Percentiles rank a stretch among this genome's conserved stretches.
These are phyloP conservation scores for Phytophthora gonapodyides DNA, from an alignment of 352 stramenopile genomes.

Conservation along the genomic window DNA sequence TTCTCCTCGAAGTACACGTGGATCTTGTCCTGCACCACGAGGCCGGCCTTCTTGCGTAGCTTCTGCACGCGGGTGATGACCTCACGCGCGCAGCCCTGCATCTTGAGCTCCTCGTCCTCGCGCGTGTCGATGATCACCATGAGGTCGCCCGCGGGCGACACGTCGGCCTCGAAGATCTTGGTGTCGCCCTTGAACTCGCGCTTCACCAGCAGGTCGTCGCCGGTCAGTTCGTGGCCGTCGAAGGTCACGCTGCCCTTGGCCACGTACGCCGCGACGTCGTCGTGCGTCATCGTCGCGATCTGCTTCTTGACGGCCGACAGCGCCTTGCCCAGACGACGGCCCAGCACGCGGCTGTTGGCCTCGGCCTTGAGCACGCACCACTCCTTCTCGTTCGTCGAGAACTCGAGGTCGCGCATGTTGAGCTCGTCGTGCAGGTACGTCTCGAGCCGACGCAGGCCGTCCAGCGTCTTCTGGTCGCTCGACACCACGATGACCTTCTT, in stretches of 20 bases:
- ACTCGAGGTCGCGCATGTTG: slow-evolving; percentile 95
- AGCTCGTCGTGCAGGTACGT: slow-evolving; percentile 98
- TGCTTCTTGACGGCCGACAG: slow-evolving; percentile 92
- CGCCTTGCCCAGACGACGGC: slow-evolving; percentile 97
- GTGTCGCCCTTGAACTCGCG: slow-evolving; percentile 94
- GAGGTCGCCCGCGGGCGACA: slow-evolving; percentile 89
- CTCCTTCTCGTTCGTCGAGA: slow-evolving; percentile 89
- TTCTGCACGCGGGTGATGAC: slow-evolving; percentile 99
- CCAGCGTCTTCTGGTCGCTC: slow-evolving; percentile 79
- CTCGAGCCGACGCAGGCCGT: slow-evolving; percentile 79
- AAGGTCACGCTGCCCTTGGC: slow-evolving; percentile 85
- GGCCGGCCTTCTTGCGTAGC: slow-evolving; percentile 96
- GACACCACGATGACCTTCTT: slow-evolving; percentile 96
- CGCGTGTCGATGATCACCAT: slow-evolving; percentile 96
- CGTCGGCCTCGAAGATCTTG: slow-evolving; percentile 92
- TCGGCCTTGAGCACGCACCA: slow-evolving; percentile 95
- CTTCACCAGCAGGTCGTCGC: slow-evolving; percentile 95
- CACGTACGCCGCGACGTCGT: slow-evolving; percentile 71
- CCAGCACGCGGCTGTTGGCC: slow-evolving; percentile 94
- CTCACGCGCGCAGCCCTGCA: slow-evolving; percentile 94
- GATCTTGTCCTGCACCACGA: slow-evolving; percentile 96
- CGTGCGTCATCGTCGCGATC: slow-evolving; percentile 70
- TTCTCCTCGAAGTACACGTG: slow-evolving; percentile 95
- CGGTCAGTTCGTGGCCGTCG: slow-evolving; percentile 69
- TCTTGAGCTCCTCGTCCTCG: slow-evolving; percentile 95